Base-by-base conservation (phyloP, 768 basidiomycete genomes). In the Mycena alexandri region DNA sequence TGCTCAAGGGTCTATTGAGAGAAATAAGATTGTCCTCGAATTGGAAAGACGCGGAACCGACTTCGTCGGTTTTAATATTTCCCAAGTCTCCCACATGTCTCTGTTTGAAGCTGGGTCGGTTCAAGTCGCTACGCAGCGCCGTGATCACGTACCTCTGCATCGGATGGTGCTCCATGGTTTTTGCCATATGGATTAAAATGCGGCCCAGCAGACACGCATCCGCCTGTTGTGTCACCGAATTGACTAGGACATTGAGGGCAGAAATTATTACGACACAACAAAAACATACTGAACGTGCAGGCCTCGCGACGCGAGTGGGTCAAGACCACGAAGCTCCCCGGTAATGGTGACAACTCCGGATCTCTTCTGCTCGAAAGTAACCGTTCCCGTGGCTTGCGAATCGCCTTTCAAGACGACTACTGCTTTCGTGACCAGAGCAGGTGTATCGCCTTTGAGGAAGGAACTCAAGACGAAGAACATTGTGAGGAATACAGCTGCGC, bases 121-220 rank as follows among this genome's bases (percentile, higher is more conserved):
- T 29, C 6, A 29, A 29, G 29, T 29, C 29, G 29, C 29, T 29
- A 6, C 6, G 29, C 29, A 6, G 29, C 29, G 29, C 29, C 29
- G 29, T 29, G 29, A 29, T 6, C 29, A 29, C 29, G 29, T 29
- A 29, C 29, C 59, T 75, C 76, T 5, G 71, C 64, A 71, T 87
- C 86, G 11, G 77, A 75, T 12, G 85, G 91, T 5, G 85, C 90
- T 63, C 93, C 93, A 70, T 95, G 94, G 12, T 79, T 85, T 64
- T 84, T 83, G 21, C 78, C 81, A 77, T 83, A 85, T 0, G 92
- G 92, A 80, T 95, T 94, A 84, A 88, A 95, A 78, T 95, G 93
- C 38, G 88, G 71, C 2, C 92, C 92, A 38, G 93, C 85, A 21
- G 91, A 90, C 10, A 80, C 42, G 74, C 92, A 93, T 1, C 90